Evolutionary conservation across 352 stramenopile species (phyloP).

Genomic region (Globisporangium uncinulatum): DNA sequence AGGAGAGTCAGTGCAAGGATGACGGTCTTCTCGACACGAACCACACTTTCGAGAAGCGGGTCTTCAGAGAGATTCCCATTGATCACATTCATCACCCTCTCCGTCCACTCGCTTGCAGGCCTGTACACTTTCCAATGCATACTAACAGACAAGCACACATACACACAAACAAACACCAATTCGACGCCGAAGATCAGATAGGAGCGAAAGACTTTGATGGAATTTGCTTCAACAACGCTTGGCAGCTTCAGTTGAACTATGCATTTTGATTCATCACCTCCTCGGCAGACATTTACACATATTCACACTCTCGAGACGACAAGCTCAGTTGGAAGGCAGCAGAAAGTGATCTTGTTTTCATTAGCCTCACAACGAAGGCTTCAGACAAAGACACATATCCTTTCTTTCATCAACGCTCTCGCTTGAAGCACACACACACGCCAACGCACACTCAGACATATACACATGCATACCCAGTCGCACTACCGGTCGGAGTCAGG

Average conservation of each 20-base stretch:
- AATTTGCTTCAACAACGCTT: slow-evolving; percentile 51
- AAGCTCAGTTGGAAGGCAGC: slow-evolving; percentile 85
- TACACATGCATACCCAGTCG: slow-evolving; percentile 1
- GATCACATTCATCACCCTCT: slow-evolving; percentile 74
- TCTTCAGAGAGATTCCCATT: slow-evolving; percentile 80
- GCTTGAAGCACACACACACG: slow-evolving; percentile 8
- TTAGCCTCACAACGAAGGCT: slow-evolving; percentile 29
- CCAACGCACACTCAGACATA: background rate
- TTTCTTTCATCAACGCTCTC: slow-evolving; percentile 75
- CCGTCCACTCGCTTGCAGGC: background rate
- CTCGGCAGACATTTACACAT: slow-evolving; percentile 15
- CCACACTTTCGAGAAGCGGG: slow-evolving; percentile 18
- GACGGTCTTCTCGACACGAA: slow-evolving; percentile 55
- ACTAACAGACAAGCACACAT: background rate
- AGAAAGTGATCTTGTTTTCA: slow-evolving; percentile 83
- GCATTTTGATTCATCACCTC: slow-evolving; percentile 66
- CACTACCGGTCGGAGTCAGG: slow-evolving; percentile 41
- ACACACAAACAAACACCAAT: slow-evolving; percentile 1
- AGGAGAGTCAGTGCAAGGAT: slow-evolving; percentile 77
- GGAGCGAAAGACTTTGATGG: slow-evolving; percentile 82
- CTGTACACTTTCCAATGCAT: background rate
- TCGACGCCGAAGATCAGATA: slow-evolving; percentile 63
- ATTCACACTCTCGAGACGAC: slow-evolving; percentile 2
- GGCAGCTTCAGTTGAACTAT: slow-evolving; percentile 81
- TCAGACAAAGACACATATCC: slow-evolving; percentile 72